phyloP scores from a whole-genome alignment of 176 grass and related monocot genomes.

The maize (Zea mays) region DNA sequence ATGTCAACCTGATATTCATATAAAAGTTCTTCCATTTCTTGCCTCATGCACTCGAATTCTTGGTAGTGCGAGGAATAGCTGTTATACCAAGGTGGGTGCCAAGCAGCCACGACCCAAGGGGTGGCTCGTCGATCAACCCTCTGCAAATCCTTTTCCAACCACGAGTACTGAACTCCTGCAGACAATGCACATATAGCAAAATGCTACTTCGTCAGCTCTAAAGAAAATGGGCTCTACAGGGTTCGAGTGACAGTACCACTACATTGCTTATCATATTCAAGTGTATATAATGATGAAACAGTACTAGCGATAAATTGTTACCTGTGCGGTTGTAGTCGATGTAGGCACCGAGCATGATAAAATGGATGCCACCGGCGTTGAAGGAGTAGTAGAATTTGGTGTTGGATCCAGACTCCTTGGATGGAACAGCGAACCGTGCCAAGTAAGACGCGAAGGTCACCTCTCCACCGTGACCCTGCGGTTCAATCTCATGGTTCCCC shows the following conservation, averaged over 20 bases:
- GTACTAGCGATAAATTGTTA: not conserved
- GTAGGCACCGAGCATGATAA: constrained; percentile 88
- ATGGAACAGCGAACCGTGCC: constrained; percentile 77
- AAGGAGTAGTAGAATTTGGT: constrained; percentile 91
- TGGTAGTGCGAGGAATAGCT: constrained; percentile 93
- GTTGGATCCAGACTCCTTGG: constrained; percentile 64
- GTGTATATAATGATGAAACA: not conserved
- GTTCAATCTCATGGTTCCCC: constrained; percentile 95
- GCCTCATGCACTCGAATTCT: constrained; percentile 94
- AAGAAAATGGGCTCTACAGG: not conserved
- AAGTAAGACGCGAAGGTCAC: constrained; percentile 76
- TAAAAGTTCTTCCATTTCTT: constrained; percentile 79
- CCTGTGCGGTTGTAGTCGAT: constrained; percentile 78
- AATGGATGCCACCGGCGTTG: constrained; percentile 78
- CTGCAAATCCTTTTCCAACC: constrained; percentile 68
- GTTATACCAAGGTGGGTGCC: constrained; percentile 96
- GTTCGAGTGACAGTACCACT: not conserved
- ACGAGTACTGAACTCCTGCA: constrained; percentile 72
- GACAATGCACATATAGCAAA: not conserved
- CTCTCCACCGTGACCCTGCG: constrained; percentile 62
- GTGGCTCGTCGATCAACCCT: constrained; percentile 62
- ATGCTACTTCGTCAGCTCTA: not conserved
- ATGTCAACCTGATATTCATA: constrained; percentile 69
- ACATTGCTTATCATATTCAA: not conserved
- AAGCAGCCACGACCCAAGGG: constrained; percentile 77